Percentiles rank a stretch among this genome's conserved stretches.
Conservation (phyloP, 2,329 filamentous ascomycete species). For the Cladophialophora exuberans region DNA sequence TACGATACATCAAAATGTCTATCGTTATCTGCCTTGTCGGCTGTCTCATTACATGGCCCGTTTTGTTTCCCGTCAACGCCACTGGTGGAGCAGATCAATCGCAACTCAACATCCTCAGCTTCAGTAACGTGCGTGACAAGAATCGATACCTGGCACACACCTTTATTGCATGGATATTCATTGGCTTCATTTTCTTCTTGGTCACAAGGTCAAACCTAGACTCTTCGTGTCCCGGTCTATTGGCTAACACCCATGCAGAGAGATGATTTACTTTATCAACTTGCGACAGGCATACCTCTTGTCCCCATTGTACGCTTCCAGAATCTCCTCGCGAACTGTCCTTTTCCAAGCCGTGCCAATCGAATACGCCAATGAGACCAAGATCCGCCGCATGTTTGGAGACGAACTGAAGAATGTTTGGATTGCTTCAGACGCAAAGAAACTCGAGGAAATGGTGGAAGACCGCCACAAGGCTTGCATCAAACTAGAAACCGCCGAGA, state of each 20-base stretch:
- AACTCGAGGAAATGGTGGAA: conserved; percentile 78
- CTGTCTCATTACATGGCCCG: conserved; percentile 80
- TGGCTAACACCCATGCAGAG: no score
- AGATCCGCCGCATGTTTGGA: conserved; percentile 79
- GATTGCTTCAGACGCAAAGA: conserved; percentile 76
- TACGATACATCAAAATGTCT: conserved; percentile 82
- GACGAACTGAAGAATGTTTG: conserved; percentile 80
- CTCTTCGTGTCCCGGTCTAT: no score
- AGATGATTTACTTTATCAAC: conserved; percentile 90
- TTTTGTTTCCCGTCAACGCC: conserved; percentile 85
- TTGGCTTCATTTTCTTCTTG: conserved; percentile 83
- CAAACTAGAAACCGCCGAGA: conserved; percentile 83
- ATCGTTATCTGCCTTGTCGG: conserved; percentile 82
- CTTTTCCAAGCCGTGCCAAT: conserved; percentile 84
- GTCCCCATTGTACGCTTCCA: conserved; percentile 79
- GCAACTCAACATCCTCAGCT: conserved; percentile 77
- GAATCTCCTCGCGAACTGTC: conserved; percentile 87
- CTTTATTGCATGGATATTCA: conserved; percentile 81
- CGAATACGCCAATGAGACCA: conserved; percentile 75
- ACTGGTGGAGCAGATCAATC: conserved; percentile 69
- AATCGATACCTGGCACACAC: conserved; percentile 79
- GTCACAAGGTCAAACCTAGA: no score
- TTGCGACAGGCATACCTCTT: conserved; percentile 89
- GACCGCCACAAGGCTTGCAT: conserved; percentile 79
- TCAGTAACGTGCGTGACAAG: conserved; percentile 72